Evolutionary conservation across 2,329 filamentous ascomycete genomes (phyloP), one percentile per base, ranked within the genome.

Genomic region (Fusarium hainanense): DNA sequence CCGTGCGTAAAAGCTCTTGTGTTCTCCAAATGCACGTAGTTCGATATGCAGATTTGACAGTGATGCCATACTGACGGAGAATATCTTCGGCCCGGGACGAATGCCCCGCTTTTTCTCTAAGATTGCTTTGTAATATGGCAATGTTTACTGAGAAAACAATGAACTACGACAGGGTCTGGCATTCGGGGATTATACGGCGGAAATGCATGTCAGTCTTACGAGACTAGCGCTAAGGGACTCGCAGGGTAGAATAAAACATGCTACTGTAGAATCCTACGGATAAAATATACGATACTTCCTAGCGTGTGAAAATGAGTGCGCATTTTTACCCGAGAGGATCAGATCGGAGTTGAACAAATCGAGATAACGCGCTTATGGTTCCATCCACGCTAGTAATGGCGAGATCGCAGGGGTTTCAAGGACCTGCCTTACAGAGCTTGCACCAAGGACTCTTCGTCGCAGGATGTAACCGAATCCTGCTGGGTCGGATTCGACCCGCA

Each of bases 391-490:
- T 54, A 54, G 41, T n/a, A 34, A 54, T 54, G 51, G 32, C 51
- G 51, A 46, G 16, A 54, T 46, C 16, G 41, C 41, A 54, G 41
- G 41, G 51, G 51, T 44, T 46, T 12, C 12, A 18, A 54, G 16
- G 27, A 54, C 41, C 44, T 54, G 41, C 51, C 52, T 40, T 40
- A 28, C 28, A 48, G 52, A 30, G 52, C 42, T 30, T 21, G 21
- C 18, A 23, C 52, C 40, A 55, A 48, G 52, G 52, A 55, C 52
- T 55, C 30, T 55, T 55, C 52, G 21, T 40, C 5, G 12, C 40
- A 25, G 8, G 25, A 54, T 46, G 51, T 18, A 54, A 54, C 37
- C 25, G 21, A 44, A 44, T n/a, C 20, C 41, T 44, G 20, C 14
- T 30, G 21, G 32, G 11, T 34, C 21, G 41, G 27, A 8, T 25